A percentile compares a stretch with the other conserved stretches of the same genome.
Evolutionary conservation across 805 yeast genomes (phyloP).

Genomic region (Brettanomyces naardenensis): DNA sequence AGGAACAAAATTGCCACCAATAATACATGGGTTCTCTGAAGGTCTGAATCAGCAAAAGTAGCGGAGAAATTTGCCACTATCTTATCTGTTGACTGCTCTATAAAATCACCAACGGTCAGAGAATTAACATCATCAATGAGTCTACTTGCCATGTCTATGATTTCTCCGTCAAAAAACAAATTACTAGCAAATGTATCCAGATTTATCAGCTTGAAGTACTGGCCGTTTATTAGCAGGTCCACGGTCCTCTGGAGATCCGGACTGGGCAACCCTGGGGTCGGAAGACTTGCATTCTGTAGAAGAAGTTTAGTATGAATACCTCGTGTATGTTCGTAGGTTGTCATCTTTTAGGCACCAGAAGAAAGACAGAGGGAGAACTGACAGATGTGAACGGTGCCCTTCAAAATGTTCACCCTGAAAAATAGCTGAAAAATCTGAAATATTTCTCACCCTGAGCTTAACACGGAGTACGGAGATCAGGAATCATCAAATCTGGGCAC

Average conservation of each 20-base stretch:
- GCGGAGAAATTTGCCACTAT: background rate
- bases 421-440: too few relatives aligned
- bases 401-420: too few relatives aligned
- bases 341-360: too few relatives aligned
- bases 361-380: too few relatives aligned
- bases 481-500: too few relatives aligned
- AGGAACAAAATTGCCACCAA: slow-evolving; percentile 48
- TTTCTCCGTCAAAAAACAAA: slow-evolving; percentile 11
- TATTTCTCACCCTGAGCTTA: too few relatives aligned
- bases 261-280: too few relatives aligned
- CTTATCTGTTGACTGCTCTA: background rate
- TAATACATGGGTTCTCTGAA: slow-evolving; percentile 11
- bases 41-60: background rate
- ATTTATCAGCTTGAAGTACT: slow-evolving; percentile 15
- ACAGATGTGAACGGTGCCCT: too few relatives aligned
- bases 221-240: slow-evolving; percentile 18
- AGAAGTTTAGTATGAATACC: too few relatives aligned
- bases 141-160: slow-evolving; percentile 3
- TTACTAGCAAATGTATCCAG: slow-evolving; percentile 5
- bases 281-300: too few relatives aligned
- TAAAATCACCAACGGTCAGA: background rate
- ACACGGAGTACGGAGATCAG: too few relatives aligned
- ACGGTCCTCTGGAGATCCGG: background rate
- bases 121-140: background rate
- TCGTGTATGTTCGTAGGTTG: too few relatives aligned